Percentiles rank a stretch among this genome's conserved stretches.
These are phyloP conservation scores for Didymella keratinophila DNA, from an alignment of 2,329 filamentous ascomycete genomes.

Conservation along the genomic window DNA sequence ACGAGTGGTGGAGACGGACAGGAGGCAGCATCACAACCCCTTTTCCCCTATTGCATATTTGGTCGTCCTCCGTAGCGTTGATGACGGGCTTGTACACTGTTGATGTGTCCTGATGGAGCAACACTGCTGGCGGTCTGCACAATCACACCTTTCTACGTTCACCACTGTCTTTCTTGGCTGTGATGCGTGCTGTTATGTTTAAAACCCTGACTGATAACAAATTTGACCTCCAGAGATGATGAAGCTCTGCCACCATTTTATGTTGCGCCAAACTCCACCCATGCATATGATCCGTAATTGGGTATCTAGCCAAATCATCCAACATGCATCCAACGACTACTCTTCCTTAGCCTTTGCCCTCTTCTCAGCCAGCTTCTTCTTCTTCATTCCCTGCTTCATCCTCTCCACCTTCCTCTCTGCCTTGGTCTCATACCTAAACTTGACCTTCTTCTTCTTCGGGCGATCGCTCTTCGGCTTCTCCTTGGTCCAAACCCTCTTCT, in stretches of 20 bases:
- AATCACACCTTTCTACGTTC: constrained; percentile 17
- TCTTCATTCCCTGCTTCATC: constrained; percentile 71
- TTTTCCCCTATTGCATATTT: constrained; percentile 38
- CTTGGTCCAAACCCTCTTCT: constrained; percentile 60
- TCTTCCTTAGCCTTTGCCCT: constrained; percentile 50
- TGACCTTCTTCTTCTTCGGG: constrained; percentile 83
- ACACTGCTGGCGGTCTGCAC: constrained; percentile 30
- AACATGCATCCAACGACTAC: not conserved
- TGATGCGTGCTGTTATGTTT: not conserved
- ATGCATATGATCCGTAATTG: constrained; percentile 23
- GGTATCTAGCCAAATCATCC: constrained; percentile 14
- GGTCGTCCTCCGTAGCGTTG: constrained; percentile 33
- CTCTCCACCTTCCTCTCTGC: constrained; percentile 72
- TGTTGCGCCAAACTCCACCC: constrained; percentile 19
- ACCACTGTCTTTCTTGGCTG: not conserved
- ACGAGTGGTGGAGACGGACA: constrained; percentile 24
- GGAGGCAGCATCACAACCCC: constrained; percentile 29
- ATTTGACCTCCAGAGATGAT: not conserved
- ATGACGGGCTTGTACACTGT: constrained; percentile 42
- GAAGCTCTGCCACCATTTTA: not conserved
- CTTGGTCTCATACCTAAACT: constrained; percentile 93
- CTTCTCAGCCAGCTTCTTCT: constrained; percentile 72
- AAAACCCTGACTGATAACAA: not conserved
- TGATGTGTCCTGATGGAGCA: constrained; percentile 44
- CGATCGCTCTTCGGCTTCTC: constrained; percentile 57